These are phyloP conservation scores for Nigrospora oryzae DNA, from an alignment of 2,329 filamentous ascomycete species.

Conservation along the genomic window DNA sequence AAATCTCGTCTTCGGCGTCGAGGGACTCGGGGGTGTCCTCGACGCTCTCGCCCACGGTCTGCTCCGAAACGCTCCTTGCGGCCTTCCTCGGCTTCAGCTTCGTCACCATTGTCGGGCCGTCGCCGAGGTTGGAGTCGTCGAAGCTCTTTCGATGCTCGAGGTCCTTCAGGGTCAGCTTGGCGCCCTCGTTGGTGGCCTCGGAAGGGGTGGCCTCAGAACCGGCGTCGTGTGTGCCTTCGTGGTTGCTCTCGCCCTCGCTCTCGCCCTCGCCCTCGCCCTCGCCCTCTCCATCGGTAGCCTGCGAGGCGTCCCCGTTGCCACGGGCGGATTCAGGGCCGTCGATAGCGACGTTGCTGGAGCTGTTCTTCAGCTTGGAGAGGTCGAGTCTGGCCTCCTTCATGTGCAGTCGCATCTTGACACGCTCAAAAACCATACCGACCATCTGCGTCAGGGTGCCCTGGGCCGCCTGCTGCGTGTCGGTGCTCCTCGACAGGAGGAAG, in stretches of 20 bases:
- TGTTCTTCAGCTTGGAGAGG: slow-evolving; percentile 41
- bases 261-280: slow-evolving; percentile 20
- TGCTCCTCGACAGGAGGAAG: slow-evolving; percentile 89
- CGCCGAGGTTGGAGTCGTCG: slow-evolving; percentile 57
- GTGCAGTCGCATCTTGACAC: slow-evolving; percentile 78
- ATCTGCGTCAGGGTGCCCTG: slow-evolving; percentile 97
- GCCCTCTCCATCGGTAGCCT: slow-evolving; percentile 18
- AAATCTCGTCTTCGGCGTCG: slow-evolving; percentile 83
- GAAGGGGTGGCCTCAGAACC: slow-evolving; percentile 13
- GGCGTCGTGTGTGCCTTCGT: neutral
- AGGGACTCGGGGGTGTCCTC: slow-evolving; percentile 52
- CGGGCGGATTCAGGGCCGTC: slow-evolving; percentile 34
- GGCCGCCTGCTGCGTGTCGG: slow-evolving; percentile 90
- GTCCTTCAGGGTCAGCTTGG: slow-evolving; percentile 58
- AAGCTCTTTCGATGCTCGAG: slow-evolving; percentile 62
- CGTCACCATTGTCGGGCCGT: slow-evolving; percentile 60
- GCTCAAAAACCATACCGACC: slow-evolving; percentile 96
- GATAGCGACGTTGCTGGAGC: slow-evolving; percentile 43
- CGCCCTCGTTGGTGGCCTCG: slow-evolving; percentile 24
- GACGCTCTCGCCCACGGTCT: slow-evolving; percentile 43
- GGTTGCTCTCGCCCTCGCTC: slow-evolving; percentile 30
- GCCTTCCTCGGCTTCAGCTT: slow-evolving; percentile 42
- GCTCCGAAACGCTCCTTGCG: slow-evolving; percentile 41
- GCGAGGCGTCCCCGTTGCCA: slow-evolving; percentile 18
- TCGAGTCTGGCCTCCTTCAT: slow-evolving; percentile 74